phyloP scores from a whole-genome alignment of 1,284 basidiomycete species.

The Leccinum subrobustum region DNA sequence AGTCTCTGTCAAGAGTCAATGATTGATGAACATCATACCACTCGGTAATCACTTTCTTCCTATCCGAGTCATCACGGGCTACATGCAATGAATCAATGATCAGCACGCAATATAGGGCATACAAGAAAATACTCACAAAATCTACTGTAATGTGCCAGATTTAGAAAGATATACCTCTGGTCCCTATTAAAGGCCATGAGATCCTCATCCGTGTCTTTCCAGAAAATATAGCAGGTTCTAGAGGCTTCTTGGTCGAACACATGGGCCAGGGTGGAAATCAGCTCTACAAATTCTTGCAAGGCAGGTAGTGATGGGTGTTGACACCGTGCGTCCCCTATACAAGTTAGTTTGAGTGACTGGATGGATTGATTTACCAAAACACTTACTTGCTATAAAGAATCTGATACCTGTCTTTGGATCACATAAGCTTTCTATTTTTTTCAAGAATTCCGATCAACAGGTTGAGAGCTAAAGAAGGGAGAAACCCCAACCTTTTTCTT shows the following conservation, averaged over 20 bases:
- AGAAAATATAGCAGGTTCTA: slow-evolving; percentile 22
- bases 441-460: not conserved
- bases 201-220: slow-evolving; percentile 21
- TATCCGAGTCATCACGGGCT: slow-evolving; percentile 4
- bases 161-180: slow-evolving; percentile 21
- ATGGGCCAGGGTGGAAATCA: slow-evolving; percentile 1
- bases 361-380: not conserved
- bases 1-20: not conserved
- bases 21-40: slow-evolving; percentile 7
- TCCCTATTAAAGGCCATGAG: slow-evolving; percentile 30
- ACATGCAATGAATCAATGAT: not conserved
- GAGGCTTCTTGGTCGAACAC: slow-evolving; percentile 10
- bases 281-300: slow-evolving; percentile 6
- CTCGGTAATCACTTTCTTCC: slow-evolving; percentile 8
- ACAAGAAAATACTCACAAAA: slow-evolving; percentile 3
- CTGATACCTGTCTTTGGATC: slow-evolving; percentile 5
- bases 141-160: slow-evolving; percentile 22
- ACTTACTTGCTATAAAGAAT: slow-evolving; percentile 17
- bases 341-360: not conserved
- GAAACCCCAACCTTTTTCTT: slow-evolving; percentile 1
- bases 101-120: not conserved
- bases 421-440: not conserved
- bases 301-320: not conserved
- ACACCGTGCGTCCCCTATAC: not conserved
- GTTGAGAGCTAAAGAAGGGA: not conserved